Percentiles rank a stretch among this genome's conserved stretches.
Evolutionary conservation across 1,284 basidiomycete species (phyloP).

Genomic region (Ustilago tritici): DNA sequence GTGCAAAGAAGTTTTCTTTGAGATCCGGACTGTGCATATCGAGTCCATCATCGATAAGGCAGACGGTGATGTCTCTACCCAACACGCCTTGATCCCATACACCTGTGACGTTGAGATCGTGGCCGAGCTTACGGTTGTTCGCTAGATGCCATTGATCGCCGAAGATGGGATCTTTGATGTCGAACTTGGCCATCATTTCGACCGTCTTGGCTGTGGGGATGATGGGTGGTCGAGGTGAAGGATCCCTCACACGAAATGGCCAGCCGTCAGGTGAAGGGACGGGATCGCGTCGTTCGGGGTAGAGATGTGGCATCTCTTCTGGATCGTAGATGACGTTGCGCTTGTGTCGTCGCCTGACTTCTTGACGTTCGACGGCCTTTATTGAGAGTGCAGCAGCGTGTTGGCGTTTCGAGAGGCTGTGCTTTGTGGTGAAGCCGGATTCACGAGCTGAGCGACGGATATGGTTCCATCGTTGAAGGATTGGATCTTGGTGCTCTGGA

Average conservation of each 20-base stretch:
- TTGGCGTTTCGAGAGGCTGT: conserved; percentile 48
- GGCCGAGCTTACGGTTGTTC: conserved; percentile 67
- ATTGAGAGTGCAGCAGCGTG: conserved; percentile 53
- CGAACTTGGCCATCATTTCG: conserved; percentile 71
- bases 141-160: conserved; percentile 85
- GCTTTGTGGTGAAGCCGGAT: conserved; percentile 29
- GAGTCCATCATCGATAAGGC: conserved; percentile 94
- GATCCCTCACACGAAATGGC: conserved; percentile 42
- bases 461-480: conserved; percentile 72
- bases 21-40: conserved; percentile 91
- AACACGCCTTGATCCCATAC: conserved; percentile 88
- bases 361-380: conserved; percentile 64
- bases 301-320: conserved; percentile 58
- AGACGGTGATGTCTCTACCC: conserved; percentile 86
- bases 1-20: conserved; percentile 87
- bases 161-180: conserved; percentile 88
- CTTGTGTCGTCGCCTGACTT: conserved; percentile 63
- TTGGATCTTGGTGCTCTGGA: conserved; percentile 67
- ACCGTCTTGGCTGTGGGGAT: conserved; percentile 45
- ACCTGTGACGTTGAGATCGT: conserved; percentile 86
- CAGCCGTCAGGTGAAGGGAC: conserved; percentile 41
- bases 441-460: conserved; percentile 35
- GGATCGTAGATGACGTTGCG: conserved; percentile 67
- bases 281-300: conserved; percentile 54
- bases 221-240: conserved; percentile 49